phyloP scores from a whole-genome alignment of 257 asterid species.

The Solanum appendiculatum region DNA sequence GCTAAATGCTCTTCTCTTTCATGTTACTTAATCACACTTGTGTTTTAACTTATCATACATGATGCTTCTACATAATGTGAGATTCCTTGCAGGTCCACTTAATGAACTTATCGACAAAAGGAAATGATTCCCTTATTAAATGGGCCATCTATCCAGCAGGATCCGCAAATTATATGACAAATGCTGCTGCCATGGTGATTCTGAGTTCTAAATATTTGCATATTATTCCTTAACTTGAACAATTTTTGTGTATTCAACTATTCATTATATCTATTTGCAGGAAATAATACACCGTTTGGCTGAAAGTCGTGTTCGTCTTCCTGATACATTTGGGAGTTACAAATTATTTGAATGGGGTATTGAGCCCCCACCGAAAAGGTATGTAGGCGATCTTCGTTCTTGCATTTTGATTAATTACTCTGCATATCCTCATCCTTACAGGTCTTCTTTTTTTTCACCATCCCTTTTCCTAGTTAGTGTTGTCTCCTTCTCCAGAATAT shows the following conservation, averaged over 20 bases:
- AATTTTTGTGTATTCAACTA: neutral
- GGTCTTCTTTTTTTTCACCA: neutral
- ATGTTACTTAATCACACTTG: slow-evolving; percentile 6
- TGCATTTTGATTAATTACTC: neutral
- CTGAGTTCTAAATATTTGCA: neutral
- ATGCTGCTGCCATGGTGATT: slow-evolving; percentile 61
- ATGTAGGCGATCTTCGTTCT: neutral
- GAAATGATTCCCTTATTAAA: slow-evolving; percentile 54
- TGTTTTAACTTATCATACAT: neutral
- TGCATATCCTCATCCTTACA: neutral
- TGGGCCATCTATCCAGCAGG: slow-evolving; percentile 69
- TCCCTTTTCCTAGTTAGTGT: neutral
- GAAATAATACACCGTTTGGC: slow-evolving; percentile 49
- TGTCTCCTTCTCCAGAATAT: neutral
- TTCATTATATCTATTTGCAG: slow-evolving; percentile 26
- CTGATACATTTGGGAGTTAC: slow-evolving; percentile 71
- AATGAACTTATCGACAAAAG: slow-evolving; percentile 47
- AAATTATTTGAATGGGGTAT: slow-evolving; percentile 49
- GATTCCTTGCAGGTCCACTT: slow-evolving; percentile 55
- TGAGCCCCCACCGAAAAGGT: slow-evolving; percentile 60
- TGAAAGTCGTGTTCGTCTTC: slow-evolving; percentile 45
- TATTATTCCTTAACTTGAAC: neutral
- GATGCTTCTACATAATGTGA: slow-evolving; percentile 10
- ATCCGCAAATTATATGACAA: slow-evolving; percentile 45
- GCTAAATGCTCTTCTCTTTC: neutral